Percentiles rank a stretch among this genome's conserved stretches.
Conservation (phyloP, 805 yeast species). For the Sugiyamaella chiloensis region DNA sequence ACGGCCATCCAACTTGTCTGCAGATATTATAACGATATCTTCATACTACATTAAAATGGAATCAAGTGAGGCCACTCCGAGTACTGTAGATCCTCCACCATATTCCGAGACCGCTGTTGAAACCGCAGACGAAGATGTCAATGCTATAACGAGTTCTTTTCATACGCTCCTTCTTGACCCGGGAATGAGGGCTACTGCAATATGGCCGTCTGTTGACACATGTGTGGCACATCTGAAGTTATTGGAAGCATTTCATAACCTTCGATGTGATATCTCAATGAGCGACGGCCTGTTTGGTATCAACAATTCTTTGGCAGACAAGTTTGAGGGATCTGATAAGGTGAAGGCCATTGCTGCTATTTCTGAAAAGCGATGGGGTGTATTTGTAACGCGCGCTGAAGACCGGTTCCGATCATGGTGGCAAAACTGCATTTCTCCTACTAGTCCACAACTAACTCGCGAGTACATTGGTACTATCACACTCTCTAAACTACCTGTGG, state of each 20-base stretch:
- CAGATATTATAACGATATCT: background rate
- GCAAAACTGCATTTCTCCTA: background rate
- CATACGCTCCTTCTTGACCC: background rate
- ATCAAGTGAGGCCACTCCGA: background rate
- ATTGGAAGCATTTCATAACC: conserved; percentile 13
- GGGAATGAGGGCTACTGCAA: background rate
- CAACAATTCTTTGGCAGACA: background rate
- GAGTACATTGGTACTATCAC: background rate
- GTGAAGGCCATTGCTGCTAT: background rate
- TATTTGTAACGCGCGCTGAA: conserved; percentile 16
- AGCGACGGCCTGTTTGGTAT: conserved; percentile 18
- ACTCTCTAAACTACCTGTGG: background rate
- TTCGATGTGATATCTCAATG: conserved; percentile 7
- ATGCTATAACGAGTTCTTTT: too few relatives aligned
- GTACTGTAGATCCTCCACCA: background rate
- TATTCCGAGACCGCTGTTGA: background rate
- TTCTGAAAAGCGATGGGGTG: conserved; percentile 18
- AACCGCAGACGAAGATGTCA: background rate
- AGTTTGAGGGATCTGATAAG: conserved; percentile 1
- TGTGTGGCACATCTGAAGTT: conserved; percentile 18
- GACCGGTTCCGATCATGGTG: conserved; percentile 20
- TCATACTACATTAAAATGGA: background rate
- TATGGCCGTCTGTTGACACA: conserved; percentile 7
- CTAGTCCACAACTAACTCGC: background rate
- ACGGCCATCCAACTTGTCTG: background rate